phyloP scores from a whole-genome alignment of 495 filamentous ascomycete genomes.

The Neurospora intermedia region DNA sequence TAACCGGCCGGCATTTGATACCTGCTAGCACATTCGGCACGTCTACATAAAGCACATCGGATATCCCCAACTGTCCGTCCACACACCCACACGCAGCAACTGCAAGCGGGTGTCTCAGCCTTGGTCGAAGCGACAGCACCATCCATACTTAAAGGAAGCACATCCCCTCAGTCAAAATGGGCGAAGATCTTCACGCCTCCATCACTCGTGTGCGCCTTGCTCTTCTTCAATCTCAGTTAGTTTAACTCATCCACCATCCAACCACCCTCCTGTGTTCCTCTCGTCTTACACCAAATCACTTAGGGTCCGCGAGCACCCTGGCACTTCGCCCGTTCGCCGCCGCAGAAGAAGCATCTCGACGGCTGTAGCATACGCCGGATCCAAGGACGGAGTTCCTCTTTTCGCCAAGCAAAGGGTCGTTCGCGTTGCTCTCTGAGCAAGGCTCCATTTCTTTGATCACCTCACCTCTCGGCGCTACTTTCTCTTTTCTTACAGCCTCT shows the following conservation, averaged over 20 bases:
- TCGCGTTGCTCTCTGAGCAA: conserved; percentile 5
- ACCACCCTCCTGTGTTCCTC: not conserved
- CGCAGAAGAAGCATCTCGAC: conserved; percentile 19
- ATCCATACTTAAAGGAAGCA: not conserved
- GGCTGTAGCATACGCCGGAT: conserved; percentile 10
- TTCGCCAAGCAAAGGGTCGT: conserved; percentile 24
- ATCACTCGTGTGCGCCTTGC: conserved; percentile 24
- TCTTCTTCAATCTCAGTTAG: conserved; percentile 24
- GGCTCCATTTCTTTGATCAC: not conserved
- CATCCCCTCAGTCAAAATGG: conserved; percentile 8
- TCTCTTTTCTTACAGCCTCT: not conserved
- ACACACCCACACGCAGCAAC: not conserved
- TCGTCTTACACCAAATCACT: not conserved
- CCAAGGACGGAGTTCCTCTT: conserved; percentile 18
- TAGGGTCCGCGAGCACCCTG: conserved; percentile 15
- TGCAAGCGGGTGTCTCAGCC: not conserved
- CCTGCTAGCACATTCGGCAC: not conserved
- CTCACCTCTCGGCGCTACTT: not conserved
- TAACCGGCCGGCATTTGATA: not conserved
- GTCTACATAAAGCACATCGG: conserved; percentile 7
- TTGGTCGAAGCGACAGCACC: not conserved
- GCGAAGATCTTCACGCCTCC: conserved; percentile 18
- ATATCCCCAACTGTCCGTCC: conserved; percentile 20
- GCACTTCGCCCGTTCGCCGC: conserved; percentile 6
- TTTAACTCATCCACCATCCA: not conserved